A percentile compares a stretch with the other conserved stretches of the same genome.
Evolutionary conservation across 2,329 filamentous ascomycete species (phyloP).

Genomic region (Waltergamsia citrina): DNA sequence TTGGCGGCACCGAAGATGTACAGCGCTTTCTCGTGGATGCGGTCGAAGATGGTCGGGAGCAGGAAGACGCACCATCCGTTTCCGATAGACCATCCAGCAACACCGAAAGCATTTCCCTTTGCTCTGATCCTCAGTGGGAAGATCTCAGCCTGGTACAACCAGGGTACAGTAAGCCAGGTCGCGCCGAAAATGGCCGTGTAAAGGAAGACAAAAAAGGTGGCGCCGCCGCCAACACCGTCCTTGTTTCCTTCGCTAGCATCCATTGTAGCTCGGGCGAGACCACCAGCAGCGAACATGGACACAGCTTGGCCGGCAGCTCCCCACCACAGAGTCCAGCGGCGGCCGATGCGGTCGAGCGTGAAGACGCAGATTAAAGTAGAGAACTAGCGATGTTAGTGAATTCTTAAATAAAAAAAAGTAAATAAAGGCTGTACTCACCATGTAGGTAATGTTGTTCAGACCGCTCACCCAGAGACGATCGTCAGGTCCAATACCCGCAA

Average conservation of each 20-base stretch:
- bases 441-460: slow-evolving; percentile 37
- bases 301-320: slow-evolving; percentile 54
- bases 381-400: slow-evolving; percentile 21
- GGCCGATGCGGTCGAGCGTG: slow-evolving; percentile 58
- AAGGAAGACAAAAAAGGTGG: slow-evolving; percentile 60
- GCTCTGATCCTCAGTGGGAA: slow-evolving; percentile 63
- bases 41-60: slow-evolving; percentile 50
- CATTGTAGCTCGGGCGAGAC: slow-evolving; percentile 43
- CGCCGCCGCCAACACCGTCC: slow-evolving; percentile 45
- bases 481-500: slow-evolving; percentile 52
- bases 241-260: slow-evolving; percentile 31
- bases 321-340: slow-evolving; percentile 62
- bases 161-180: slow-evolving; percentile 42
- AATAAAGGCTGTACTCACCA: slow-evolving; percentile 19
- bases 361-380: slow-evolving; percentile 61
- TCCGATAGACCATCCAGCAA: slow-evolving; percentile 64
- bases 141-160: slow-evolving; percentile 64
- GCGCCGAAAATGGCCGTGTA: slow-evolving; percentile 31
- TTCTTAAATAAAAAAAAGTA: neutral
- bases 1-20: slow-evolving; percentile 67
- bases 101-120: slow-evolving; percentile 67
- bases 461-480: slow-evolving; percentile 58
- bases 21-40: slow-evolving; percentile 60
- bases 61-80: slow-evolving; percentile 53
- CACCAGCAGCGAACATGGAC: slow-evolving; percentile 58